Percentiles rank a stretch among this genome's conserved stretches.
These are phyloP conservation scores for Crucibulum laeve DNA, from an alignment of 768 basidiomycete genomes.

Conservation along the genomic window DNA sequence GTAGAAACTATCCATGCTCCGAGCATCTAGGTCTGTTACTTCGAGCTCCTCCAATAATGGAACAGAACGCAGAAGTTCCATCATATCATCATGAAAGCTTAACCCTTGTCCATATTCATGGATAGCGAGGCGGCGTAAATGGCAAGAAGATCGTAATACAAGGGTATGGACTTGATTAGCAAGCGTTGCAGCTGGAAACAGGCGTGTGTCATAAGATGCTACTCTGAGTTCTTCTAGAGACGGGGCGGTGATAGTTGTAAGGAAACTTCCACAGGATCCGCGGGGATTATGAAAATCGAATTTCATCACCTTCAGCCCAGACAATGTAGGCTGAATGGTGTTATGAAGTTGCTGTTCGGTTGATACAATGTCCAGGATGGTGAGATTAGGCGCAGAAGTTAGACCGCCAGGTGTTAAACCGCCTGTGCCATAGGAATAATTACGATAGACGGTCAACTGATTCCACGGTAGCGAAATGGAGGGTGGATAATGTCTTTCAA, in stretches of 20 bases:
- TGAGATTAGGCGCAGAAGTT: conserved; percentile 12
- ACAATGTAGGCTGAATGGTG: conserved; percentile 15
- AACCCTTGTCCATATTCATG: not conserved
- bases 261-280: conserved; percentile 6
- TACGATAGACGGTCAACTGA: conserved; percentile 17
- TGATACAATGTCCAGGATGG: conserved; percentile 12
- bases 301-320: conserved; percentile 11
- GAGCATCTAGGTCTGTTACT: not conserved
- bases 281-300: conserved; percentile 16
- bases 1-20: conserved; percentile 10
- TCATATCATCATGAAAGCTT: too few relatives aligned
- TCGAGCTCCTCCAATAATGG: not conserved
- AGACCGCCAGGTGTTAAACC: conserved; percentile 9
- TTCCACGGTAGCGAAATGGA: conserved; percentile 14
- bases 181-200: not conserved
- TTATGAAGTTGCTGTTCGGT: conserved; percentile 4
- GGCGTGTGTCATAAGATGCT: too few relatives aligned
- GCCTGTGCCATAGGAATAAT: conserved; percentile 6
- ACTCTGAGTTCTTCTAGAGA: conserved; percentile 15
- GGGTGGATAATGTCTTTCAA: conserved; percentile 11
- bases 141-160: not conserved
- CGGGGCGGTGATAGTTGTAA: conserved; percentile 15
- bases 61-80: not conserved
- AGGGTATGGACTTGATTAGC: not conserved
- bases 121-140: not conserved